Evolutionary conservation across 805 yeast genomes (phyloP).

Genomic region (Spathaspora sp.): DNA sequence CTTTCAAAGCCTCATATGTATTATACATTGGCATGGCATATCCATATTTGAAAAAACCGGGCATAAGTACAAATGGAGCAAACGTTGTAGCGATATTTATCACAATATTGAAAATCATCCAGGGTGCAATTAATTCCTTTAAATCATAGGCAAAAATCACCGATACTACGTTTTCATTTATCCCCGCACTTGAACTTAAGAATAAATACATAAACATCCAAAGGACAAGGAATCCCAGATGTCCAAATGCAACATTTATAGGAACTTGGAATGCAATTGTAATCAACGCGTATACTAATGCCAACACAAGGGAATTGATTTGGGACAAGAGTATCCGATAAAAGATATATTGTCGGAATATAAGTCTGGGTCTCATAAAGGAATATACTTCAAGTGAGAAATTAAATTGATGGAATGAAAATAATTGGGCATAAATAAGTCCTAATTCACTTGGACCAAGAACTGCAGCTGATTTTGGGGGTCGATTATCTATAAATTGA

Average conservation of each 20-base stretch:
- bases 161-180: slow-evolving; percentile 24
- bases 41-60: slow-evolving; percentile 30
- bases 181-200: slow-evolving; percentile 23
- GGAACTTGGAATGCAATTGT: slow-evolving; percentile 31
- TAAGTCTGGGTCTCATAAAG: slow-evolving; percentile 16
- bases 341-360: slow-evolving; percentile 21
- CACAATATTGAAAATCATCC: slow-evolving; percentile 28
- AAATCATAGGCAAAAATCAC: slow-evolving; percentile 16
- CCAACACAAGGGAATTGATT: slow-evolving; percentile 22
- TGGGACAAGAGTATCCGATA: slow-evolving; percentile 29
- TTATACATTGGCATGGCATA: slow-evolving; percentile 36
- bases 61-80: slow-evolving; percentile 29
- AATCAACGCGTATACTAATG: slow-evolving; percentile 26
- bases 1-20: slow-evolving; percentile 26
- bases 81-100: slow-evolving; percentile 28
- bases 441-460: slow-evolving; percentile 33
- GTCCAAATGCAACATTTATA: slow-evolving; percentile 21
- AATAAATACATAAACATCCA: slow-evolving; percentile 30
- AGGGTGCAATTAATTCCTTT: slow-evolving; percentile 20
- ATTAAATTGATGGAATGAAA: slow-evolving; percentile 33
- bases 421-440: slow-evolving; percentile 27
- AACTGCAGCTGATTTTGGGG: slow-evolving; percentile 16
- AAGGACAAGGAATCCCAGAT: slow-evolving; percentile 28
- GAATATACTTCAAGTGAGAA: slow-evolving; percentile 23
- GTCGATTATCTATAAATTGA: slow-evolving; percentile 18